Percentiles rank a stretch among this genome's conserved stretches.
phyloP scores from a whole-genome alignment of 1,284 basidiomycete genomes.

The Takashimella koratensis region DNA sequence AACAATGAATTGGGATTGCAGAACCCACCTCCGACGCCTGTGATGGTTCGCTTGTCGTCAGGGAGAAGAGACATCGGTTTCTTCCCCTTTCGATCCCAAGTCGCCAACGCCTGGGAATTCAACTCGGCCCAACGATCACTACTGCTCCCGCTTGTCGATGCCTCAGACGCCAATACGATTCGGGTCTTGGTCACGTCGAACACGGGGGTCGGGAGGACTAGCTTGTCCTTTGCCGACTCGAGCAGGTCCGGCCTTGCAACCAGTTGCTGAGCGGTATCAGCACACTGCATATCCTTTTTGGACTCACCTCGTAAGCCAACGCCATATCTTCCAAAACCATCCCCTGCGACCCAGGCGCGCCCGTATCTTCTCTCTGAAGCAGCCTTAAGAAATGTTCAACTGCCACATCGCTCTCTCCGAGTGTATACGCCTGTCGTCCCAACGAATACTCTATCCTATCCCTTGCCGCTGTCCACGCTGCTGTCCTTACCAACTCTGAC shows the following conservation, averaged over 20 bases:
- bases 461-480: constrained; percentile 50
- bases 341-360: constrained; percentile 36
- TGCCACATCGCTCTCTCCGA: constrained; percentile 51
- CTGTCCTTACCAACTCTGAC: constrained; percentile 37
- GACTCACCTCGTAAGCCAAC: constrained; percentile 49
- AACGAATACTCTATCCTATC: constrained; percentile 53
- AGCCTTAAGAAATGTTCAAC: constrained; percentile 51
- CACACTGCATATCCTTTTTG: too few species aligned
- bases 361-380: constrained; percentile 39
- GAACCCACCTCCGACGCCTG: constrained; percentile 38
- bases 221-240: constrained; percentile 19
- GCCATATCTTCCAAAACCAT: constrained; percentile 52
- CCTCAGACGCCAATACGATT: constrained; percentile 23
- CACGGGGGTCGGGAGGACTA: constrained; percentile 37
- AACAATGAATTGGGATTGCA: not conserved
- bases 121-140: constrained; percentile 25
- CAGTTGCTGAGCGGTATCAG: constrained; percentile 29
- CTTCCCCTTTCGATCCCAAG: constrained; percentile 44
- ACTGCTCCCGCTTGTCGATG: constrained; percentile 12
- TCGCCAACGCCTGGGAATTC: constrained; percentile 26
- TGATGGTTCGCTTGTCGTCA: constrained; percentile 21
- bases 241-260: constrained; percentile 31
- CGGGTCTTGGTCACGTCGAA: constrained; percentile 35
- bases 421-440: constrained; percentile 54
- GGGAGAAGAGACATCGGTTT: constrained; percentile 34